Base-by-base conservation (phyloP, 2,329 filamentous ascomycete genomes). In the Plectosphaerella plurivora region DNA sequence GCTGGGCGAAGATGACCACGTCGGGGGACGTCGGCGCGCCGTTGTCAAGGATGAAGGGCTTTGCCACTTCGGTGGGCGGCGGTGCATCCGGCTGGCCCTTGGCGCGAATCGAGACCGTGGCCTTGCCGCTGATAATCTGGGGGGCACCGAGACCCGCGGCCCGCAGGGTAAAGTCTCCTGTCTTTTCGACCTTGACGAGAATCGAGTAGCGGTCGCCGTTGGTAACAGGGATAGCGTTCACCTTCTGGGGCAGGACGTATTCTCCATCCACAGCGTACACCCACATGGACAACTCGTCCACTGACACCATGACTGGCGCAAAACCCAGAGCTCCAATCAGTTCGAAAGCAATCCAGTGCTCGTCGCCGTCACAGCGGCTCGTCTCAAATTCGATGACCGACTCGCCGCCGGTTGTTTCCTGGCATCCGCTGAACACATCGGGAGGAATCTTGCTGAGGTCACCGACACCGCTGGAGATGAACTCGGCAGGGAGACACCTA, bases 121-220 rank as follows among this genome's bases (percentile, higher is more conserved):
- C 82, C 16, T 74, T 71, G 2, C 76, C 81, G 14, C 73, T 71
- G 28, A 86, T 70, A 51, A 84, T 72, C 60, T 87, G 84, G 11
- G 77, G 73, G 3, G 72, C 63, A 28, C 68, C 70, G 14, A 68
- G 66, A 15, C 77, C 74, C 24, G 77, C 74, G 41, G 79, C 68
- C 3, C 83, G 80, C 33, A 85, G 75, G 7, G 74, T 75, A 62
- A 81, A 86, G 53, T 77, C 66, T 1, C 76, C 77, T 1, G 71
- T 61, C 41, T 73, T 70, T 42, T 74, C 64, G 5, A 81, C 66
- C 53, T 73, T 64, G 55, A 81, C 59, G 47, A 82, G 60, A 1
- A 82, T 67, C 0, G 78, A 80, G 59, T 76, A 81, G 5, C 80
- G 73, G 55, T 77, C 77, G 12, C 79, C 81, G 53, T 78, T 82